Conservation (phyloP, 129 eudicot genomes). For the Chrysanthemum lavandulifolium region DNA sequence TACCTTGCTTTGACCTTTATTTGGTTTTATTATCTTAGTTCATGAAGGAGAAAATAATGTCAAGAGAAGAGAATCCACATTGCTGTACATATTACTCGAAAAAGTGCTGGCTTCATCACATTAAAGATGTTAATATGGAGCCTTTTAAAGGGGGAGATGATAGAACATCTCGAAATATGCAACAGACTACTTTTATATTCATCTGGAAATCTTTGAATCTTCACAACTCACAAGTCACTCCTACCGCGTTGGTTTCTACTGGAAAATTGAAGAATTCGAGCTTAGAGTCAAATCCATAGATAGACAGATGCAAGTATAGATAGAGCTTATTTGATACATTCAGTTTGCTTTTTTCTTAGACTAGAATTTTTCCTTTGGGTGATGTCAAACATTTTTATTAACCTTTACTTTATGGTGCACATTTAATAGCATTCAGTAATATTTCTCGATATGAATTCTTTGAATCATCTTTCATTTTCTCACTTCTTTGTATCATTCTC, state of each 20-base stretch:
- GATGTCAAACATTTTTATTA: too few species aligned
- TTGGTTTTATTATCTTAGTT: conserved; percentile 33
- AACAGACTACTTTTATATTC: conserved; percentile 28
- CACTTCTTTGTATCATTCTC: neutral
- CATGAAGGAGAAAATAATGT: conserved; percentile 34
- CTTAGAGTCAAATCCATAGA: neutral
- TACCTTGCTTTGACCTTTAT: neutral
- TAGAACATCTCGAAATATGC: conserved; percentile 4
- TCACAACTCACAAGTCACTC: neutral
- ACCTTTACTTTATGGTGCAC: neutral
- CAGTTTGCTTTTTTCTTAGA: neutral
- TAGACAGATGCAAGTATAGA: neutral
- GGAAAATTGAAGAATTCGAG: neutral
- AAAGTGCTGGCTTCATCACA: conserved; percentile 65
- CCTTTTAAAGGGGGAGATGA: conserved; percentile 15
- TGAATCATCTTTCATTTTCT: neutral
- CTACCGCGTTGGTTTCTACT: neutral
- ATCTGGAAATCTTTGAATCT: conserved; percentile 23
- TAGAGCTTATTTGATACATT: neutral
- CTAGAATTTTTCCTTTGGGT: neutral
- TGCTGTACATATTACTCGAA: conserved; percentile 51
- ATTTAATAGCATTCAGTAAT: neutral
- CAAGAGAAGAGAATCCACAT: conserved; percentile 42
- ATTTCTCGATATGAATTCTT: neutral
- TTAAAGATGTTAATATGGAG: conserved; percentile 38